These are phyloP conservation scores for Alternaria sp. DNA, from an alignment of 2,329 filamentous ascomycete species.

Conservation along the genomic window DNA sequence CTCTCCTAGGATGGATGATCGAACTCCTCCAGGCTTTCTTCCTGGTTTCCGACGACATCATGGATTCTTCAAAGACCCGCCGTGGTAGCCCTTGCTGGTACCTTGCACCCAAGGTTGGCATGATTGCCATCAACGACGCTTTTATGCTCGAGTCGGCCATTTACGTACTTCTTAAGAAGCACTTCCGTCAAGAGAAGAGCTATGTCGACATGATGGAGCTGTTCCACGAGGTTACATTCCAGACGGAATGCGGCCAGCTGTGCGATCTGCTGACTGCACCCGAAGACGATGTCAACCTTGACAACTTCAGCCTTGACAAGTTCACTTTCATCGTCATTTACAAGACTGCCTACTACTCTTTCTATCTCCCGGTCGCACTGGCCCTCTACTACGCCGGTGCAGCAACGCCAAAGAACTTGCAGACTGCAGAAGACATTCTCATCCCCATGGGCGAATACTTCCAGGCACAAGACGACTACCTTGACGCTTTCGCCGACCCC, in stretches of 20 bases:
- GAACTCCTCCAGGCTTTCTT: slow-evolving; percentile 99
- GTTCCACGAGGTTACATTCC: slow-evolving; percentile 92
- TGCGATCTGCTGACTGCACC: slow-evolving; percentile 96
- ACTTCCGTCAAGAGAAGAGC: slow-evolving; percentile 84
- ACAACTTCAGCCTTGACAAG: slow-evolving; percentile 95
- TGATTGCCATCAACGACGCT: slow-evolving; percentile 97
- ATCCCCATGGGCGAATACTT: slow-evolving; percentile 99
- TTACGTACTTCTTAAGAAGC: slow-evolving; percentile 90
- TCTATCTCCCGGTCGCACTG: slow-evolving; percentile 95
- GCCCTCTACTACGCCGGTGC: slow-evolving; percentile 85
- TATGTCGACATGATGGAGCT: slow-evolving; percentile 94
- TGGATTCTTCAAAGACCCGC: slow-evolving; percentile 95
- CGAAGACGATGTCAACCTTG: slow-evolving; percentile 89
- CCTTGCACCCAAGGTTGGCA: slow-evolving; percentile 84
- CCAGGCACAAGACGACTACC: slow-evolving; percentile 98
- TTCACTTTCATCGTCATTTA: slow-evolving; percentile 99
- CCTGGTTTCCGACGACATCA: slow-evolving; percentile 97
- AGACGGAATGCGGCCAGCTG: slow-evolving; percentile 94
- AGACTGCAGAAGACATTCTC: slow-evolving; percentile 87
- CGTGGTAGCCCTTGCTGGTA: slow-evolving; percentile 98
- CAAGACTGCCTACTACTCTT: slow-evolving; percentile 99
- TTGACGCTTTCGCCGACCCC: slow-evolving; percentile 95
- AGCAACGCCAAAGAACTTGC: slow-evolving; percentile 87
- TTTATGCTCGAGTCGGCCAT: slow-evolving; percentile 94
- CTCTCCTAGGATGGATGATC: slow-evolving; percentile 94